These are phyloP conservation scores for Colletotrichum plurivorum DNA, from an alignment of 2,329 filamentous ascomycete species.

Conservation along the genomic window DNA sequence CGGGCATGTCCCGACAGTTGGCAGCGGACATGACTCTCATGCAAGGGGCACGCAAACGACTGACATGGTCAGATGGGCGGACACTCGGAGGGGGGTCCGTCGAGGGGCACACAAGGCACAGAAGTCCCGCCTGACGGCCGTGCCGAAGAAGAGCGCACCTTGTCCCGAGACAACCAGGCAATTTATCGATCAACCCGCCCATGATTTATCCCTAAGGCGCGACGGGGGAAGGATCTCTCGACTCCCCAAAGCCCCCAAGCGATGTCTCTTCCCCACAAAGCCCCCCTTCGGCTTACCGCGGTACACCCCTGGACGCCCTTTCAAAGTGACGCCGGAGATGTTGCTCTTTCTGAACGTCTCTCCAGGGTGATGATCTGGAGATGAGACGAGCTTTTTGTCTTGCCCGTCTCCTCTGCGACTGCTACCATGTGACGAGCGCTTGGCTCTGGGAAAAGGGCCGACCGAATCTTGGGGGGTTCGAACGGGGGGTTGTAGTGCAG, in stretches of 20 bases:
- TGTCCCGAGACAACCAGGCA: neutral
- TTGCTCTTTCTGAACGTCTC: conserved; percentile 4
- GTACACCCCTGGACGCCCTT: neutral
- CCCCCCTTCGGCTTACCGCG: neutral
- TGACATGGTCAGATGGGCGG: conserved; percentile 9
- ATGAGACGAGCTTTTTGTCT: conserved; percentile 2
- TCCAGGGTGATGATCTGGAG: no score
- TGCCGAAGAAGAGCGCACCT: neutral
- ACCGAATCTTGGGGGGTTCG: conserved; percentile 12
- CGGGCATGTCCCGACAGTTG: conserved; percentile 27
- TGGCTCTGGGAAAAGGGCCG: conserved; percentile 36
- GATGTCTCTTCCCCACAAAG: conserved; percentile 10
- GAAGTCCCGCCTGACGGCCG: conserved; percentile 8
- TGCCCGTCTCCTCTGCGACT: neutral
- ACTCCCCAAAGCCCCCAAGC: neutral
- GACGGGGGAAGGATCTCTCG: conserved; percentile 3
- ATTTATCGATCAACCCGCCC: conserved; percentile 16
- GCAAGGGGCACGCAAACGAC: conserved; percentile 17
- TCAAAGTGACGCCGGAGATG: conserved; percentile 13
- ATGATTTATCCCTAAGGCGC: conserved; percentile 2
- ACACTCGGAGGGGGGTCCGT: conserved; percentile 1
- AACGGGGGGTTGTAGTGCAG: conserved; percentile 33
- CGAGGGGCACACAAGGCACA: conserved; percentile 5
- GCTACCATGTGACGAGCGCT: conserved; percentile 31
- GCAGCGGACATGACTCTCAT: conserved; percentile 35